Conservation (phyloP, 164 flowering plant species). For the Nelumbo lutea region DNA sequence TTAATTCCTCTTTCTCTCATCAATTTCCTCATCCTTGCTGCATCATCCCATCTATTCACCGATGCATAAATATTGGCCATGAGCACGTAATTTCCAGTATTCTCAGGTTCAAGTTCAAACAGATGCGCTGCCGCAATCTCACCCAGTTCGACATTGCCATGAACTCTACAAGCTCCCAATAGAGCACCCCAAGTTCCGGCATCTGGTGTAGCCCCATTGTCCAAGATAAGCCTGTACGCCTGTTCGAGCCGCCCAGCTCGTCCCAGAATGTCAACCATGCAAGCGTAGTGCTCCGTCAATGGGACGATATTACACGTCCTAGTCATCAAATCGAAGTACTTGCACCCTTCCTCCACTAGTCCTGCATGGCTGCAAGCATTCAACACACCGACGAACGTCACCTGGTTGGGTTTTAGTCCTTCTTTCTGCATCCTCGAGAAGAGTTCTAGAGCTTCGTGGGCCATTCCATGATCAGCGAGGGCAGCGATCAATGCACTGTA, state of each 20-base stretch:
- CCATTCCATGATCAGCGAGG: conserved; percentile 40
- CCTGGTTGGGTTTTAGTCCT: conserved; percentile 32
- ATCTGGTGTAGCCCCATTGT: conserved; percentile 16
- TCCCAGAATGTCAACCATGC: conserved; percentile 47
- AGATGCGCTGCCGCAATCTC: conserved; percentile 39
- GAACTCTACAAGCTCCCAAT: conserved; percentile 34
- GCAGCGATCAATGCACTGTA: conserved; percentile 37
- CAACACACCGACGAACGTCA: conserved; percentile 39
- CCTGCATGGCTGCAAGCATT: conserved; percentile 47
- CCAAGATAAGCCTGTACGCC: conserved; percentile 27
- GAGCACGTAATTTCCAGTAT: conserved; percentile 40
- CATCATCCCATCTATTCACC: conserved; percentile 34
- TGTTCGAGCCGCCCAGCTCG: conserved; percentile 33
- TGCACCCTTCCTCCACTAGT: conserved; percentile 33
- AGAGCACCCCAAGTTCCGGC: conserved; percentile 43
- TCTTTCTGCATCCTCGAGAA: conserved; percentile 34
- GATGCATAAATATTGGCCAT: conserved; percentile 41
- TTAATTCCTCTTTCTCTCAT: conserved; percentile 22
- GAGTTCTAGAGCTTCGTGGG: conserved; percentile 31
- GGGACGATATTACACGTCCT: conserved; percentile 24
- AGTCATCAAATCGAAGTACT: conserved; percentile 34
- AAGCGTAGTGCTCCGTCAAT: conserved; percentile 32
- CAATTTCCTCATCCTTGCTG: conserved; percentile 30
- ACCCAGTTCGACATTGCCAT: conserved; percentile 35
- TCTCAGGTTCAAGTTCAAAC: conserved; percentile 42